Conservation (phyloP, 2,329 filamentous ascomycete species). For the Aspergillus ibericus region DNA sequence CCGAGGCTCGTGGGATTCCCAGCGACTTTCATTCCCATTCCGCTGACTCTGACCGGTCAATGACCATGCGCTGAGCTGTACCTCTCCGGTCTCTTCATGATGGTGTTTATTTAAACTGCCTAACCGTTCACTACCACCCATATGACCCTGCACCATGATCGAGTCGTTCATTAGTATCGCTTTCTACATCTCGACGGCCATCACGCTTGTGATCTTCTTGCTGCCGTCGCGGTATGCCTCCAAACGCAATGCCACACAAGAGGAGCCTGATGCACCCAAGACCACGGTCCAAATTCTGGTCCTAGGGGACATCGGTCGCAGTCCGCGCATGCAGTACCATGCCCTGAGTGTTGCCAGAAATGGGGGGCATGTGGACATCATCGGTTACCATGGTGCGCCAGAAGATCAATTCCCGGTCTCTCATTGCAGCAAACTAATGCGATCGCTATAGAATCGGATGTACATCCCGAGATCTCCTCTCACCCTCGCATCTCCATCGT, state of each 20-base stretch:
- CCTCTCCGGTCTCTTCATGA: background rate
- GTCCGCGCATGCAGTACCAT: slow-evolving; percentile 98
- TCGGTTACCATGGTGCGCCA: slow-evolving; percentile 76
- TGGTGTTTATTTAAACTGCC: background rate
- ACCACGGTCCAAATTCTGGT: slow-evolving; percentile 78
- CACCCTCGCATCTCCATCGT: slow-evolving; percentile 70
- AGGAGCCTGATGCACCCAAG: slow-evolving; percentile 29
- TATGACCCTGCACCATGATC: slow-evolving; percentile 29
- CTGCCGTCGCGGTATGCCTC: slow-evolving; percentile 55
- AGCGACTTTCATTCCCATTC: background rate
- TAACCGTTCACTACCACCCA: background rate
- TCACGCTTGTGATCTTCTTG: slow-evolving; percentile 54
- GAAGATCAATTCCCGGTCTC: slow-evolving; percentile 4
- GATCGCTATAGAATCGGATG: slow-evolving; percentile 64
- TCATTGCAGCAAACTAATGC: slow-evolving; percentile 5
- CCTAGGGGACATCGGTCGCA: slow-evolving; percentile 90
- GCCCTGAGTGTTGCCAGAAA: slow-evolving; percentile 85
- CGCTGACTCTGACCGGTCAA: background rate
- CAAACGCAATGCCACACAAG: slow-evolving; percentile 30
- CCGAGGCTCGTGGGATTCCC: background rate
- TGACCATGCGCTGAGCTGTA: background rate
- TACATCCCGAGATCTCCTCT: slow-evolving; percentile 73
- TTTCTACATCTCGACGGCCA: slow-evolving; percentile 48
- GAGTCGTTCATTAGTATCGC: slow-evolving; percentile 36
- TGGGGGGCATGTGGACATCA: slow-evolving; percentile 75